These are phyloP conservation scores for Coemansia sp. DNA, from an alignment of 192 early-diverging fungal genomes.

Conservation along the genomic window DNA sequence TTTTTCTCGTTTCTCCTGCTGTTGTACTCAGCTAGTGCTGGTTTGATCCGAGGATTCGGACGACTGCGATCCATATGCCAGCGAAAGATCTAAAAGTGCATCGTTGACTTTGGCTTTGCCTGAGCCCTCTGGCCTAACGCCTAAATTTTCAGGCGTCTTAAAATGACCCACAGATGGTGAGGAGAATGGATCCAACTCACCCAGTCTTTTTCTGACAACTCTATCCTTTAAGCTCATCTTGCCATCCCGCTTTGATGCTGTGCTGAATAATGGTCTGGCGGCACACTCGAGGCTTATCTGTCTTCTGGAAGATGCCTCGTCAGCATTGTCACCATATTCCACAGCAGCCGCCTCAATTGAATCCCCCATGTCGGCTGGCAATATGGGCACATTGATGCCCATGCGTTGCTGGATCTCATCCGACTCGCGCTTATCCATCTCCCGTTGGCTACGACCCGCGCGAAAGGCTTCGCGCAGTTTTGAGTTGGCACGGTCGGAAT, in stretches of 20 bases:
- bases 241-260: background rate
- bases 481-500: slow-evolving; percentile 76
- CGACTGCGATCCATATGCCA: slow-evolving; percentile 6
- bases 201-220: slow-evolving; percentile 10
- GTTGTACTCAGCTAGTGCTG: background rate
- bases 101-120: no score
- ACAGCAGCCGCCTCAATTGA: slow-evolving; percentile 52
- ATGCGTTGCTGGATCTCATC: slow-evolving; percentile 60
- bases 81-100: slow-evolving; percentile 1
- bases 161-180: slow-evolving; percentile 14
- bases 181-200: slow-evolving; percentile 29
- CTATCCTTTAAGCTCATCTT: slow-evolving; percentile 4
- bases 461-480: slow-evolving; percentile 71
- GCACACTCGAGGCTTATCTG: background rate
- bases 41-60: slow-evolving; percentile 6
- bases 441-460: slow-evolving; percentile 61
- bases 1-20: background rate
- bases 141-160: background rate
- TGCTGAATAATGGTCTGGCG: slow-evolving; percentile 13
- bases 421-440: slow-evolving; percentile 52
- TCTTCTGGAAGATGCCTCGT: background rate
- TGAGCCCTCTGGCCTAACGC: slow-evolving; percentile 5
- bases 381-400: slow-evolving; percentile 60
- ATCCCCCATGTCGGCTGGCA: slow-evolving; percentile 59
- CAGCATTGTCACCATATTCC: slow-evolving; percentile 35